Base-by-base conservation (phyloP, 495 filamentous ascomycete genomes). In the Lasiosphaeria miniovina region DNA sequence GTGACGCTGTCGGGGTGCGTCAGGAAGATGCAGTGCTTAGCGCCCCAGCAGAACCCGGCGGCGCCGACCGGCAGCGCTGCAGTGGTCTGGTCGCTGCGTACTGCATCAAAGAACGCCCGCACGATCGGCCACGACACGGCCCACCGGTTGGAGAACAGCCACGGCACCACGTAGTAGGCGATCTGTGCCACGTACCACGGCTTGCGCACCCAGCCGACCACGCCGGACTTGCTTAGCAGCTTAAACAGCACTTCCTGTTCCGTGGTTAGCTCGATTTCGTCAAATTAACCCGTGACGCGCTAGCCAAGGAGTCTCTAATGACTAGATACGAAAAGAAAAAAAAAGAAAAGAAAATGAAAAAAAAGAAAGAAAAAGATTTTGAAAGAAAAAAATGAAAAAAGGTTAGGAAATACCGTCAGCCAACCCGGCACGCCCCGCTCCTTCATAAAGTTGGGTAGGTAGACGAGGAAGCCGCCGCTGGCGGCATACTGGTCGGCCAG, bases 361-460 rank as follows among this genome's bases (percentile, higher is more conserved):
- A n/a, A n/a, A n/a, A n/a, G n/a, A n/a, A n/a, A n/a, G n/a, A n/a
- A n/a, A n/a, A n/a, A n/a, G n/a, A n/a, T n/a, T n/a, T n/a, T n/a
- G n/a, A n/a, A n/a, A n/a, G n/a, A n/a, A n/a, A n/a, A n/a, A n/a
- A n/a, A n/a, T n/a, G n/a, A n/a, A n/a, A n/a, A n/a, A n/a, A n/a
- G n/a, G n/a, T n/a, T n/a, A n/a, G n/a, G n/a, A n/a, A 12, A 71
- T 41, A 8, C 38, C 38, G 38, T 41, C 7, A 41, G 1, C 38
- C 38, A 41, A 8, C 7, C 38, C 38, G 38, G 38, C 38, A 3
- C 38, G 14, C 1, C 38, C 38, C 8, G 38, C 7, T 3, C 38
- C 1, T 14, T 61, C 78, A 82, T 80, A 62, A 82, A 81, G 32
- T 82, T 77, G 2, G 78, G 79, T 33, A 80, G 51, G 53, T 78